Evolutionary conservation across 768 basidiomycete genomes (phyloP).

Genomic region (Mycena rosella): DNA sequence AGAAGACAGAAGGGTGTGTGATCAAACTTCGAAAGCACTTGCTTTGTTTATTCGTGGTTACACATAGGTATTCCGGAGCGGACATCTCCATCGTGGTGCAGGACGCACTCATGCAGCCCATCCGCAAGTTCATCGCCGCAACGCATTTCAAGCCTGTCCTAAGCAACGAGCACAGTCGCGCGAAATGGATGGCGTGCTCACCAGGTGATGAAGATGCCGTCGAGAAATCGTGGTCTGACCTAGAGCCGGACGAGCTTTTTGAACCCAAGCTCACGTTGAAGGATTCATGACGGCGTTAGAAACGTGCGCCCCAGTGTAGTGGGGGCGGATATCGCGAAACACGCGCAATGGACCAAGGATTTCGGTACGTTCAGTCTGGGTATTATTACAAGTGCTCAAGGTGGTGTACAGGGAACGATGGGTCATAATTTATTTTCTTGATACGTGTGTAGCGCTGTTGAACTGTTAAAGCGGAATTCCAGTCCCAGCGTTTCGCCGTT

Average conservation of each 20-base stretch:
- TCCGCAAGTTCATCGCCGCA: slow-evolving; percentile 84
- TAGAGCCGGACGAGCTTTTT: slow-evolving; percentile 75
- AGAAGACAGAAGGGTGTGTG: slow-evolving; percentile 74
- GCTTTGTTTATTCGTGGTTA: too few species aligned
- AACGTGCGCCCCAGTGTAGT: slow-evolving; percentile 80
- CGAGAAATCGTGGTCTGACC: slow-evolving; percentile 79
- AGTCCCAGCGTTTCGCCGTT: slow-evolving; percentile 9
- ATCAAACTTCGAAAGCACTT: too few species aligned
- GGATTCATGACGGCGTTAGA: slow-evolving; percentile 71
- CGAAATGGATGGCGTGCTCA: slow-evolving; percentile 83
- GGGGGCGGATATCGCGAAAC: slow-evolving; percentile 72
- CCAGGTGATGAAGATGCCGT: slow-evolving; percentile 77
- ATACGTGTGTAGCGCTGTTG: not conserved
- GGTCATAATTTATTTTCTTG: slow-evolving; percentile 11
- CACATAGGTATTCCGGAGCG: slow-evolving; percentile 78
- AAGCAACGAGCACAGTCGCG: slow-evolving; percentile 21
- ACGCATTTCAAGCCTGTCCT: slow-evolving; percentile 78
- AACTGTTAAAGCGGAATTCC: not conserved
- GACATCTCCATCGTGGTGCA: slow-evolving; percentile 85
- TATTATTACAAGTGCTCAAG: not conserved
- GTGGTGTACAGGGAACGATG: slow-evolving; percentile 14
- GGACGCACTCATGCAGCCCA: slow-evolving; percentile 88
- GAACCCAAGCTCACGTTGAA: slow-evolving; percentile 73
- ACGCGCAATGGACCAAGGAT: slow-evolving; percentile 73
- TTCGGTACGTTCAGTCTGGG: slow-evolving; percentile 56